These are phyloP conservation scores for Diaporthe sp. DNA, from an alignment of 2,329 filamentous ascomycete genomes.

Conservation along the genomic window DNA sequence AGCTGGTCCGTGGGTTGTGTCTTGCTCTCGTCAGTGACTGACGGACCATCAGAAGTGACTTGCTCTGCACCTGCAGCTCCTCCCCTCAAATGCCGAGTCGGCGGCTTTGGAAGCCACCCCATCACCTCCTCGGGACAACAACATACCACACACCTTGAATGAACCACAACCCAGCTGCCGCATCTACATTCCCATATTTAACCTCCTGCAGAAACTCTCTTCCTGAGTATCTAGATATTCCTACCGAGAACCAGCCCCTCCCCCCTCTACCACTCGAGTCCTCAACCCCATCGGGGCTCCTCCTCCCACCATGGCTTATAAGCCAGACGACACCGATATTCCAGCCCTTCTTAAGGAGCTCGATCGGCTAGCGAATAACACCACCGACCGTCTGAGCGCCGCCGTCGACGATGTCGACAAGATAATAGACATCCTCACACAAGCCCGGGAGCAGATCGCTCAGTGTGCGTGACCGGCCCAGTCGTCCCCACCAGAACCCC, in stretches of 20 bases:
- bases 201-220: not conserved
- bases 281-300: constrained; percentile 29
- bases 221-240: constrained; percentile 8
- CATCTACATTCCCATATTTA: not conserved
- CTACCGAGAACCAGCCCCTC: not conserved
- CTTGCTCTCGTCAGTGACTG: not conserved
- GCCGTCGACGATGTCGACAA: constrained; percentile 85
- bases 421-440: constrained; percentile 82
- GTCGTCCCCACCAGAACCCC: not conserved
- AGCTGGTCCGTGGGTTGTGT: not conserved
- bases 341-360: constrained; percentile 79
- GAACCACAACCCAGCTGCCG: not conserved
- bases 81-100: constrained; percentile 21
- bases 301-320: constrained; percentile 47
- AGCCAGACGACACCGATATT: constrained; percentile 55
- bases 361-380: constrained; percentile 71
- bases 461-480: constrained; percentile 64
- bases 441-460: constrained; percentile 81
- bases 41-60: not conserved
- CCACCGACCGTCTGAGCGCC: constrained; percentile 76
- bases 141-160: constrained; percentile 14
- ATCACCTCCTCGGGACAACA: not conserved
- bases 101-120: constrained; percentile 23
- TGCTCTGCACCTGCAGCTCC: constrained; percentile 2
- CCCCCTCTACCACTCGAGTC: not conserved